Base-by-base conservation (phyloP, 106 monocot genomes). In the Platanthera guangdongensis region DNA sequence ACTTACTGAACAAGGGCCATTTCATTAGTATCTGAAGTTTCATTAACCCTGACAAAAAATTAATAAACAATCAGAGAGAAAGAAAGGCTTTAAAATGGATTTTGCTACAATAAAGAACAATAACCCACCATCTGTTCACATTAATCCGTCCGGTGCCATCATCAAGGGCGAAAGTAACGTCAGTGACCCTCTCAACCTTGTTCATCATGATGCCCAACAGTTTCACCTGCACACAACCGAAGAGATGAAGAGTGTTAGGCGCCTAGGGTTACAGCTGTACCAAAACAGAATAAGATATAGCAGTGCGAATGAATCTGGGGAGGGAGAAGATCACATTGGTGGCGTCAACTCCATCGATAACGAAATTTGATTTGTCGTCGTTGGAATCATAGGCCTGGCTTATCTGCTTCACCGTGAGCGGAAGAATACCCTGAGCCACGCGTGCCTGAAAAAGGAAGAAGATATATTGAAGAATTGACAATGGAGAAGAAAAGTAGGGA, bases 341-440 rank as follows among this genome's bases (percentile, higher is more conserved):
- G 7, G 84, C 83, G 52, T 93, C 90, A 14, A 87, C 84, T 8
- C 95, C 95, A 77, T 93, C 91, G 7, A 96, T 72, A 49, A 78
- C 73, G 60, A 95, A 84, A 50, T 80, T 85, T 65, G 89, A 90
- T 77, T 89, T 96, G 12, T 93, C 90, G 14, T 88, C 95, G 75
- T 77, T 82, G 7, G 87, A 87, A 72, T 91, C 82, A 50, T 78
- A 85, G 47, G 91, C 90, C 39, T 93, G 91, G 52, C 86, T 84
- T 60, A 96, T 89, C 85, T 93, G 96, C 83, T 96, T 96, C 86
- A 96, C 93, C 0, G 93, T 96, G 12, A 93, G 70, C 51, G 96
- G 89, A 25, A 83, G 68, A n/a, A 84, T 80, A 13, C 88, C 85
- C 21, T 84, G 87, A 47, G 74, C 63, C 0, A 76, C 83, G 30